Evolutionary conservation across 2,329 filamentous ascomycete genomes (phyloP).

Genomic region (Emmonsia crescens): DNA sequence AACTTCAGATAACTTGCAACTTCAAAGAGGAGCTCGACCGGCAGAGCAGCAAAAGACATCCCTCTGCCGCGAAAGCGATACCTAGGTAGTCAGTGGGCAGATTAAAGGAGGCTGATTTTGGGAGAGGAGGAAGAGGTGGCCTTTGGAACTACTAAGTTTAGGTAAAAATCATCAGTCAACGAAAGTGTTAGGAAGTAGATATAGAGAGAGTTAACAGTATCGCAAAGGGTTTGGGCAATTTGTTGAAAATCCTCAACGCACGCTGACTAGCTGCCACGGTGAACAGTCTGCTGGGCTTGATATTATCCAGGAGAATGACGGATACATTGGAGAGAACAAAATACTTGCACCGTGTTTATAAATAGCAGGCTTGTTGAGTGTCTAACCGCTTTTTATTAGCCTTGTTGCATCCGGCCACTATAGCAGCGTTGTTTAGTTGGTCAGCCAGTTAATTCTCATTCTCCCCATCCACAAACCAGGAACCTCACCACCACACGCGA

Average conservation of each 20-base stretch:
- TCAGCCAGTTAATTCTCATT: not conserved
- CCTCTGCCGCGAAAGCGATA: not conserved
- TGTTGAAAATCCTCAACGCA: no score
- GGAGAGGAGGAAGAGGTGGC: not conserved
- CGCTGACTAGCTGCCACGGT: no score
- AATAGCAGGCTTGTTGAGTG: no score
- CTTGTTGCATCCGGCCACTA: no score
- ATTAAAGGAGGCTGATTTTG: not conserved
- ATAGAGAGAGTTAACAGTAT: not conserved
- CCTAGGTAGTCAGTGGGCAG: not conserved
- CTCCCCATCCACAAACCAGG: not conserved
- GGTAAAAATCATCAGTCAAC: not conserved
- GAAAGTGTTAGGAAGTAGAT: not conserved
- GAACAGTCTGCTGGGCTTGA: no score
- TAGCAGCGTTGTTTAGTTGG: not conserved
- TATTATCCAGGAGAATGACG: no score
- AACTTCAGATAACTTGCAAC: not conserved
- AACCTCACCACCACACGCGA: not conserved
- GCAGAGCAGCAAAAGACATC: not conserved
- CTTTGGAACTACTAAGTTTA: not conserved
- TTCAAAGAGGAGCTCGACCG: not conserved
- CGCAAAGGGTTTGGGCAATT: not conserved
- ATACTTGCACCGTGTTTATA: no score
- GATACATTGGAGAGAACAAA: no score
- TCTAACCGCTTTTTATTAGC: not conserved